phyloP scores from a whole-genome alignment of 1,284 basidiomycete species.

The Anthracocystis walkeri region DNA sequence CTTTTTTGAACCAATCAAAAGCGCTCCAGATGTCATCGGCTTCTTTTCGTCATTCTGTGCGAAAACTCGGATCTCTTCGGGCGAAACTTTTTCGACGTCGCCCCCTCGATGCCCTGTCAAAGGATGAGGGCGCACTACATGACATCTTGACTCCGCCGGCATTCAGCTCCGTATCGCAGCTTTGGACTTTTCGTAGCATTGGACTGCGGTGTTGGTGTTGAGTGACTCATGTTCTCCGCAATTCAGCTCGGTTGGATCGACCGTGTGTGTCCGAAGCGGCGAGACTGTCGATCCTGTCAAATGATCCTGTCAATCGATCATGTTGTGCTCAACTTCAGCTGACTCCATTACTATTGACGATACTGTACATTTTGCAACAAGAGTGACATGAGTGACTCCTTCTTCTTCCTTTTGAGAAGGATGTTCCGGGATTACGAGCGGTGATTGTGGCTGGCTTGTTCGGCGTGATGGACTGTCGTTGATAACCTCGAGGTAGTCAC shows the following conservation, averaged over 20 bases:
- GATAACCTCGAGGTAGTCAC: too few species aligned
- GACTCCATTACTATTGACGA: slow-evolving; percentile 1
- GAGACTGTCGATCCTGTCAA: too few species aligned
- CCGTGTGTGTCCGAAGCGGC: too few species aligned
- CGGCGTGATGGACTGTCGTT: too few species aligned
- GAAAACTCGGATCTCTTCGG: slow-evolving; percentile 34
- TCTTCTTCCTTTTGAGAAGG: too few species aligned
- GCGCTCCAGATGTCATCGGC: slow-evolving; percentile 18
- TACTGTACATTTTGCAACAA: slow-evolving; percentile 2
- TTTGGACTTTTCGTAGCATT: not conserved
- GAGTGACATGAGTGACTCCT: too few species aligned
- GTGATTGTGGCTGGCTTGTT: too few species aligned
- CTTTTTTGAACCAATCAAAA: slow-evolving; percentile 20
- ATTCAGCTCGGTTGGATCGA: too few species aligned
- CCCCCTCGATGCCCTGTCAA: not conserved
- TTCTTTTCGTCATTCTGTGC: not conserved
- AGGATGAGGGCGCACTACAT: not conserved
- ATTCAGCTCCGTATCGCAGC: not conserved
- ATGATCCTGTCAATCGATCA: too few species aligned
- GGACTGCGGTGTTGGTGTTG: not conserved
- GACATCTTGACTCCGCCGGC: not conserved
- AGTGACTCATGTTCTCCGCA: not conserved
- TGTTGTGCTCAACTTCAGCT: not conserved
- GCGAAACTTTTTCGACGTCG: slow-evolving; percentile 11
- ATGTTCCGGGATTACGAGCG: too few species aligned